Evolutionary conservation across 805 yeast species (phyloP).

Genomic region (Wickerhamomyces chaumierensis): DNA sequence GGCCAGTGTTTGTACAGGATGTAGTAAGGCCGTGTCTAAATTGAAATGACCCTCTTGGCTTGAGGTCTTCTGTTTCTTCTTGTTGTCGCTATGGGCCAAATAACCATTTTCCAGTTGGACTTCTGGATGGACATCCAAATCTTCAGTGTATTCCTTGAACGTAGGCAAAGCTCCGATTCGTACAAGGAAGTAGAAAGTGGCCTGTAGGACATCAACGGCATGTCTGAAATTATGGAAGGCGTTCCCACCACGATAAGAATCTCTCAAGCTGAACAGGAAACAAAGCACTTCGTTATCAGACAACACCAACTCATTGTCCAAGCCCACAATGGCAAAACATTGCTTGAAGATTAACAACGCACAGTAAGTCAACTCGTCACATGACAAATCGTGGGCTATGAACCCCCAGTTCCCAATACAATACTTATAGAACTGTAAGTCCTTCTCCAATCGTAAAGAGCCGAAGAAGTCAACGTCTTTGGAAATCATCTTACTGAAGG

Average conservation of each 20-base stretch:
- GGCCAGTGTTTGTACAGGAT: constrained; percentile 39
- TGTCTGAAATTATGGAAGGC: constrained; percentile 94
- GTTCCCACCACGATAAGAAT: constrained; percentile 73
- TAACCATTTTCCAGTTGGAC: constrained; percentile 1
- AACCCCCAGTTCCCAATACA: constrained; percentile 55
- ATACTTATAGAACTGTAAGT: constrained; percentile 18
- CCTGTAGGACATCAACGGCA: constrained; percentile 92
- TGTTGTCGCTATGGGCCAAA: too few species aligned
- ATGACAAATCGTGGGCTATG: constrained; percentile 52
- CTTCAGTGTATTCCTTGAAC: constrained; percentile 12
- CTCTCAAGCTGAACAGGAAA: constrained; percentile 58
- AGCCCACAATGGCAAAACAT: constrained; percentile 22
- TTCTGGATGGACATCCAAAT: constrained; percentile 10
- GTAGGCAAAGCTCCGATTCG: constrained; percentile 16
- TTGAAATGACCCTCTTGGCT: constrained; percentile 1
- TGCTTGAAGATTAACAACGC: constrained; percentile 43
- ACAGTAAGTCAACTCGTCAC: constrained; percentile 56
- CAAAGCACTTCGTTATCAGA: constrained; percentile 38
- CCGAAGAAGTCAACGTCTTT: constrained; percentile 19
- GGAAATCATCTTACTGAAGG: constrained; percentile 15
- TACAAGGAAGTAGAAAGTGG: constrained; percentile 55
- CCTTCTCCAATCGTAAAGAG: constrained; percentile 15
- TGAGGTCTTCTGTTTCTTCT: not conserved
- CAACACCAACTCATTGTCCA: constrained; percentile 7
- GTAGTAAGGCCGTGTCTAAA: constrained; percentile 8